Evolutionary conservation across 2,329 filamentous ascomycete genomes (phyloP), one percentile per base, ranked within the genome.

Genomic region (Fusarium palustre): DNA sequence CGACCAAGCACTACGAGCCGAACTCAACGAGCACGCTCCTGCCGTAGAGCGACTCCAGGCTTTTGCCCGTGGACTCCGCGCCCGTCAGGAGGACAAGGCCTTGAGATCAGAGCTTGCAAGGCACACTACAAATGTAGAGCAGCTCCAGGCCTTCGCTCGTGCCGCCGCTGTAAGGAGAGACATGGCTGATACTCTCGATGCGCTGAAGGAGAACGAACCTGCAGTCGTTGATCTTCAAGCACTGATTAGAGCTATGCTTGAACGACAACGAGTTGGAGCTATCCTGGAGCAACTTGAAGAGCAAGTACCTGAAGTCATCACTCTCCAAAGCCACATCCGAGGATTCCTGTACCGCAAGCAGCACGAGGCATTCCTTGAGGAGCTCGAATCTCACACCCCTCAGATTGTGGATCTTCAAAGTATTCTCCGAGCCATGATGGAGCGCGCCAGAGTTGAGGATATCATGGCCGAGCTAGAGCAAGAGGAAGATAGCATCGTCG

Each of bases 401-500:
- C 87, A 90, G 64, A 87, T 94, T 39, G 81, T 88, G 25, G 82
- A 89, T 33, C 83, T 97, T 4, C 96, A 99, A 79, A 89, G 89
- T 30, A 81, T 94, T 10, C 85, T 89, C 33, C 88, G 95, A 62
- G 94, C 93, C 2, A 92, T 97, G 86, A 85, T 97, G 68, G 83
- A 92, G 41, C 89, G 96, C 47, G 87, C 88, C 48, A 85, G 91
- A 28, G 86, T 98, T 50, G 93, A 92, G 20, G 86, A 89, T 45
- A 82, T 93, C 2, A 85, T 99, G 39, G 87, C 86, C 24, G 89
- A 95, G 69, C 85, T 98, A 3, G 93, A 97, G 62, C 91, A 91
- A 55, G 89, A 97, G 67, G 94, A 98, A 75, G 90, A 91, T n/a
- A 83, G 85, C 0, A 86, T 97, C 63, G 82, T 88, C 11, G 91